Percentiles rank a stretch among this genome's conserved stretches.
Evolutionary conservation across 768 basidiomycete species (phyloP).

Genomic region (Candolleomyces efflorescens): DNA sequence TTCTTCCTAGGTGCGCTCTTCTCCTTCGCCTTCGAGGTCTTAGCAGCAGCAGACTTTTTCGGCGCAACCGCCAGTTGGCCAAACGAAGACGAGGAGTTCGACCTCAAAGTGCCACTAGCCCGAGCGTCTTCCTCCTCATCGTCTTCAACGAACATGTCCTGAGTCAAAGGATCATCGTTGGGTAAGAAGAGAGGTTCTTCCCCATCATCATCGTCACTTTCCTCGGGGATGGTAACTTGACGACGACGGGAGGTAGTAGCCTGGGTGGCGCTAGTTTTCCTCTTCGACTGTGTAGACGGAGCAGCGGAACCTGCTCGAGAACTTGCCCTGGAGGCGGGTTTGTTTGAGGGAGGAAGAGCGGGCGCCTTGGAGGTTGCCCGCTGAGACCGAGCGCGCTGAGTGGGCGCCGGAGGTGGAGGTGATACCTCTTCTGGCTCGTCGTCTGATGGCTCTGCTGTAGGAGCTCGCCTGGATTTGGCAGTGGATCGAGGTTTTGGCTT

Average conservation of each 20-base stretch:
- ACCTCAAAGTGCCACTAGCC: slow-evolving; percentile 15
- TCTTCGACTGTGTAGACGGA: slow-evolving; percentile 12
- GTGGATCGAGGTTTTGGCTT: slow-evolving; percentile 3
- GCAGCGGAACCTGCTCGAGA: slow-evolving; percentile 19
- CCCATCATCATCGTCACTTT: slow-evolving; percentile 11
- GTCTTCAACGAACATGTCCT: not conserved
- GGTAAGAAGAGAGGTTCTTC: not conserved
- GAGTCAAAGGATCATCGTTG: slow-evolving; percentile 36
- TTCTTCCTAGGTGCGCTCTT: slow-evolving; percentile 26
- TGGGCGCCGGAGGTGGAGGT: no score
- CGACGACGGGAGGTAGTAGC: no score
- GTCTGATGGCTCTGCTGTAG: not conserved
- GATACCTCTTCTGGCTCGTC: not conserved
- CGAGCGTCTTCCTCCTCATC: slow-evolving; percentile 29
- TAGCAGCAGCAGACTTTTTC: slow-evolving; percentile 9
- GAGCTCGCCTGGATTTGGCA: not conserved
- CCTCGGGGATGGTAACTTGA: slow-evolving; percentile 23
- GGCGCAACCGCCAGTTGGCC: slow-evolving; percentile 22
- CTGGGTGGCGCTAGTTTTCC: slow-evolving; percentile 13
- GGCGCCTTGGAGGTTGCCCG: slow-evolving; percentile 2
- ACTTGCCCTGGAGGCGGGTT: slow-evolving; percentile 23
- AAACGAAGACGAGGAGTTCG: slow-evolving; percentile 23
- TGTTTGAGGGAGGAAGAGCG: slow-evolving; percentile 18
- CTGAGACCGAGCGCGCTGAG: no score
- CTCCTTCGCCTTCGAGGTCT: slow-evolving; percentile 19